These are phyloP conservation scores for Pseudogymnoascus sp. DNA, from an alignment of 2,329 filamentous ascomycete species.

Conservation along the genomic window DNA sequence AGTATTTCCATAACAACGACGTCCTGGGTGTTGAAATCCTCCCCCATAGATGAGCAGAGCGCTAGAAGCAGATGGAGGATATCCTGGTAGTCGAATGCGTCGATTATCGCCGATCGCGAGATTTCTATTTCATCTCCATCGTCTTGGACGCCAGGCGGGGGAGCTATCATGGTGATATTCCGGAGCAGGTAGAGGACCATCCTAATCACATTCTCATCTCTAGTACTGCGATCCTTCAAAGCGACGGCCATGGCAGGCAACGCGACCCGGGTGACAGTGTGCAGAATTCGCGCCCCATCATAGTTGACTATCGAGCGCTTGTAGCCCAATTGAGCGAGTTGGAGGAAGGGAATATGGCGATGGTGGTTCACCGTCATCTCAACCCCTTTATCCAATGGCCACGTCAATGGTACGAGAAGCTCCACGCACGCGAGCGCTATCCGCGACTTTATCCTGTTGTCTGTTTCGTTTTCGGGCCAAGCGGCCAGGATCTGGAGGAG, in stretches of 20 bases:
- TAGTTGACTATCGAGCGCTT: conserved; percentile 84
- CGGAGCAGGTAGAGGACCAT: conserved; percentile 81
- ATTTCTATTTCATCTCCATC: conserved; percentile 88
- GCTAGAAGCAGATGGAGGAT: conserved; percentile 80
- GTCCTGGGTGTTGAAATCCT: conserved; percentile 86
- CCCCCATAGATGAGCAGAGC: conserved; percentile 83
- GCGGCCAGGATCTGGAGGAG: conserved; percentile 78
- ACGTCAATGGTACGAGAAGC: conserved; percentile 84
- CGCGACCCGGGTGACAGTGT: conserved; percentile 71
- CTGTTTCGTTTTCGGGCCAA: conserved; percentile 66
- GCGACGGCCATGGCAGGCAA: conserved; percentile 78
- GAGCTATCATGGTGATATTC: conserved; percentile 78
- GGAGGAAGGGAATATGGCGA: conserved; percentile 80
- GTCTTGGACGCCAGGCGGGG: conserved; percentile 61
- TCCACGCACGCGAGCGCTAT: conserved; percentile 82
- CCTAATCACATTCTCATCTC: conserved; percentile 89
- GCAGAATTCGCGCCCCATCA: conserved; percentile 67
- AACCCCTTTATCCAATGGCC: conserved; percentile 76
- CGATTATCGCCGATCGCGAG: conserved; percentile 78
- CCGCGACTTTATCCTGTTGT: conserved; percentile 68
- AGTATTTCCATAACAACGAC: conserved; percentile 83
- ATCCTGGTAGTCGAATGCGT: conserved; percentile 84
- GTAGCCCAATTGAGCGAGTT: conserved; percentile 80
- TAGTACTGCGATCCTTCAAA: conserved; percentile 62
- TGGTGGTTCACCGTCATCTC: conserved; percentile 90